Evolutionary conservation across 129 eudicot genomes (phyloP).

Genomic region (Saussurea involucrata): DNA sequence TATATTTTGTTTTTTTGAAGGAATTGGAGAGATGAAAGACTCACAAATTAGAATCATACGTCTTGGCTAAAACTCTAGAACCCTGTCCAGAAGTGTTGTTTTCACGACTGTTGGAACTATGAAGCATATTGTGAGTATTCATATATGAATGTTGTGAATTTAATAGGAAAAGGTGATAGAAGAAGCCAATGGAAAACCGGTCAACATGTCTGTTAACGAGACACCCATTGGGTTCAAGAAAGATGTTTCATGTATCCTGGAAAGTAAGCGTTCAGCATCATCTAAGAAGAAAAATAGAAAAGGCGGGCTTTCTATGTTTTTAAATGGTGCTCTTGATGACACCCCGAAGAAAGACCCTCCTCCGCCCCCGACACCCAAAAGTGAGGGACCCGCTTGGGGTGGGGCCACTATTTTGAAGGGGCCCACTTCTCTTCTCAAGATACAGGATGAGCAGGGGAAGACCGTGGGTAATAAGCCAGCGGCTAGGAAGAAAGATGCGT

Average conservation of each 20-base stretch:
- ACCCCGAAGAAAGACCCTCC: conserved; percentile 39
- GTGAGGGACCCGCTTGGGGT: conserved; percentile 95
- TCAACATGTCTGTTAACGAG: conserved; percentile 14
- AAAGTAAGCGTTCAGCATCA: conserved; percentile 33
- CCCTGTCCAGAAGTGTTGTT: background rate
- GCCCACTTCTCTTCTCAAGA: conserved; percentile 72
- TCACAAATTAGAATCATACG: too few relatives aligned
- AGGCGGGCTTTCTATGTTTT: conserved; percentile 94
- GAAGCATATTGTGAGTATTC: background rate
- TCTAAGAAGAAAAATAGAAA: conserved; percentile 76
- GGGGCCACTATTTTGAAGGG: conserved; percentile 59
- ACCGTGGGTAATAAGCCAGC: conserved; percentile 22
- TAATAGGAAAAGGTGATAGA: conserved; percentile 46
- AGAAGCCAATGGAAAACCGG: conserved; percentile 14
- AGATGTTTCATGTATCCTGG: conserved; percentile 14
- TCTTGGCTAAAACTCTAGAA: too few relatives aligned
- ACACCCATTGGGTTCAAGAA: conserved; percentile 27
- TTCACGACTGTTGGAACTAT: too few relatives aligned
- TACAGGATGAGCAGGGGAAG: conserved; percentile 79
- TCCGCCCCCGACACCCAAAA: conserved; percentile 60
- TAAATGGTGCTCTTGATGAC: conserved; percentile 91
- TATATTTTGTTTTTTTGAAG: too few relatives aligned
- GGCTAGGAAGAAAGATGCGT: conserved; percentile 35
- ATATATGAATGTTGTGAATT: background rate
- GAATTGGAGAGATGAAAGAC: too few relatives aligned